Evolutionary conservation across 768 basidiomycete genomes (phyloP), one percentile per base, ranked within the genome.

Genomic region (Collybia nuda): DNA sequence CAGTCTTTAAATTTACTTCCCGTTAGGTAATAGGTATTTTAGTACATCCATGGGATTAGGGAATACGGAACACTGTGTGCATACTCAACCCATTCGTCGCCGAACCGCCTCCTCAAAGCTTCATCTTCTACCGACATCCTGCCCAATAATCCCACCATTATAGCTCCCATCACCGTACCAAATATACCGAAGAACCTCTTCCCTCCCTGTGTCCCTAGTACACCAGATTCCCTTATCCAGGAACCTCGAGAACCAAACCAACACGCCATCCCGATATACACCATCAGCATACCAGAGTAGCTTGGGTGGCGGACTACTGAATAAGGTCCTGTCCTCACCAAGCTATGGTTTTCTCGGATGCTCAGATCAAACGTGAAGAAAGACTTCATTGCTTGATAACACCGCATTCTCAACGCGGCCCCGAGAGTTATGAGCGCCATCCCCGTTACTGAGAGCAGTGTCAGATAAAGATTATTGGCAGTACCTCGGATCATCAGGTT

Each of bases 351-450:
- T 17, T 55, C 51, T 22, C 55, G 52, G 11, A 63, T 57, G 51
- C 65, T 66, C 28, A 74, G 56, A 39, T 75, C 65, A 50, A 74
- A 75, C 21, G 74, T 77, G 62, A 75, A 76, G 17, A 67, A 54
- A 15, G 49, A 29, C 19, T 71, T 74, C 17, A 78, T 61, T 21
- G 59, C 57, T 19, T 53, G 66, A 56, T 69, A 76, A 52, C 70
- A 77, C 50, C 54, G 55, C 3, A 67, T 42, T 18, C 78, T 72
- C 1, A 77, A 56, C 1, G 60, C 26, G 1, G 62, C 46, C 3
- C 72, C 75, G 14, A 55, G 36, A 7, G 64, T 17, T 1, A 63
- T 55, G 12, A 68, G 12, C 32, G 60, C 5, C 14, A 62, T 51
- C 8, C 71, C 68, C 12, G 62, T 6, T 5, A 67, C 14, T 14